Conservation (phyloP, 2,329 filamentous ascomycete genomes). For the Alternaria sp. region DNA sequence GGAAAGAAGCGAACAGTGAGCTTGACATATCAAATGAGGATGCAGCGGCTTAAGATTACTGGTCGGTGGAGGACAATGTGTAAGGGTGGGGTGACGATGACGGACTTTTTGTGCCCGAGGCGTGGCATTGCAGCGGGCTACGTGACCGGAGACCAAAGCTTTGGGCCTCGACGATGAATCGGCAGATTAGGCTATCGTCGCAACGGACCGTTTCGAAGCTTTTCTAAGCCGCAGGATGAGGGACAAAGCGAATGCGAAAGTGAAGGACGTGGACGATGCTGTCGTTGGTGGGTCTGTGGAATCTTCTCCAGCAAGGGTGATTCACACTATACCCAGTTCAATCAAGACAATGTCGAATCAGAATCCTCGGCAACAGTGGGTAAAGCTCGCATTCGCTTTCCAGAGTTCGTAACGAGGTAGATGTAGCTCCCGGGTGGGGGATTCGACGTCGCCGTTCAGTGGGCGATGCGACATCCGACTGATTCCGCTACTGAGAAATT, state of each 20-base stretch:
- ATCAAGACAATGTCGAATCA: not conserved
- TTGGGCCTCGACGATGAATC: conserved; percentile 24
- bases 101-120: conserved; percentile 51
- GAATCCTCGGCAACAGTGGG: not conserved
- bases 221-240: conserved; percentile 11
- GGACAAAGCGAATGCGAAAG: conserved; percentile 21
- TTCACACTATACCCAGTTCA: conserved; percentile 16
- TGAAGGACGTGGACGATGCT: conserved; percentile 16
- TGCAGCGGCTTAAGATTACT: conserved; percentile 8
- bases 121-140: conserved; percentile 42
- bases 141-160: conserved; percentile 16
- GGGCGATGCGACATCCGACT: conserved; percentile 2
- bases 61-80: conserved; percentile 11
- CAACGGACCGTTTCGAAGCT: conserved; percentile 14
- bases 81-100: conserved; percentile 15
- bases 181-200: conserved; percentile 6
- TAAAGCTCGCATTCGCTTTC: conserved; percentile 28
- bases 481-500: not conserved
- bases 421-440: not conserved
- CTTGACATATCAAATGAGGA: not conserved
- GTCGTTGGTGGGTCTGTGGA: conserved; percentile 14
- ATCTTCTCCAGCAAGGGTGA: conserved; percentile 13
- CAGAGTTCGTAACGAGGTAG: not conserved
- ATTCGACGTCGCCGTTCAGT: not conserved
- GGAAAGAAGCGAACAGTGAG: conserved; percentile 2